Conservation (phyloP, 441 rosid species). For the Lagerstroemia fauriei region DNA sequence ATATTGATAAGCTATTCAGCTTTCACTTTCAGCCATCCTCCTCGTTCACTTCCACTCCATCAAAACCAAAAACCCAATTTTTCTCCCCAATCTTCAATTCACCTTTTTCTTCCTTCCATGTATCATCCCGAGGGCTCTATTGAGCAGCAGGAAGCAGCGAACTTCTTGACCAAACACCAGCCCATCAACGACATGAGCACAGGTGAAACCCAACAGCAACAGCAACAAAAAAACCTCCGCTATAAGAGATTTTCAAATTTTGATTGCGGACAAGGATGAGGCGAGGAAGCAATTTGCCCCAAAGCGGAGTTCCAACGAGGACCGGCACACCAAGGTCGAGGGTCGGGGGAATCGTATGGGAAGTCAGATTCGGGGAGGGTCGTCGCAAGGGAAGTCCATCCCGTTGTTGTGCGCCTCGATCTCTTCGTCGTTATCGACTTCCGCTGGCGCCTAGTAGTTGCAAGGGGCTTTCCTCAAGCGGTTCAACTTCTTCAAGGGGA, state of each 20-base stretch:
- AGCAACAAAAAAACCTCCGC: slow-evolving; percentile 39
- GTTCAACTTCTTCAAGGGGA: no score
- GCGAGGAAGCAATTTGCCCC: slow-evolving; percentile 62
- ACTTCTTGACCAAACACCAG: slow-evolving; percentile 54
- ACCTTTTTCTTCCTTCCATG: background rate
- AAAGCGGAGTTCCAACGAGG: slow-evolving; percentile 87
- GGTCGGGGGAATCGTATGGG: no score
- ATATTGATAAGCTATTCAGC: no score
- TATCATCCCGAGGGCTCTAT: slow-evolving; percentile 42
- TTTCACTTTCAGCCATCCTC: no score
- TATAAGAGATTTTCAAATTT: slow-evolving; percentile 74
- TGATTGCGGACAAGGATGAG: slow-evolving; percentile 62
- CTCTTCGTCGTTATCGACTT: no score
- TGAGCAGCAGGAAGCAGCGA: slow-evolving; percentile 49
- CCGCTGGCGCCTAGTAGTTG: no score
- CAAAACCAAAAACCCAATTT: no score
- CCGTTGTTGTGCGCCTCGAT: no score
- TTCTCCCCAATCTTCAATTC: background rate
- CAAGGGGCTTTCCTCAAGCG: no score
- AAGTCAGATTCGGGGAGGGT: no score
- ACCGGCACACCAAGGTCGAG: slow-evolving; percentile 91
- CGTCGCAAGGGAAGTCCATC: no score
- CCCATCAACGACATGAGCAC: background rate
- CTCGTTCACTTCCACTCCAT: no score
- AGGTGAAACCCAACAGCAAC: slow-evolving; percentile 28